These are phyloP conservation scores for Pseudogymnoascus sp. DNA, from an alignment of 2,329 filamentous ascomycete genomes.

Conservation along the genomic window DNA sequence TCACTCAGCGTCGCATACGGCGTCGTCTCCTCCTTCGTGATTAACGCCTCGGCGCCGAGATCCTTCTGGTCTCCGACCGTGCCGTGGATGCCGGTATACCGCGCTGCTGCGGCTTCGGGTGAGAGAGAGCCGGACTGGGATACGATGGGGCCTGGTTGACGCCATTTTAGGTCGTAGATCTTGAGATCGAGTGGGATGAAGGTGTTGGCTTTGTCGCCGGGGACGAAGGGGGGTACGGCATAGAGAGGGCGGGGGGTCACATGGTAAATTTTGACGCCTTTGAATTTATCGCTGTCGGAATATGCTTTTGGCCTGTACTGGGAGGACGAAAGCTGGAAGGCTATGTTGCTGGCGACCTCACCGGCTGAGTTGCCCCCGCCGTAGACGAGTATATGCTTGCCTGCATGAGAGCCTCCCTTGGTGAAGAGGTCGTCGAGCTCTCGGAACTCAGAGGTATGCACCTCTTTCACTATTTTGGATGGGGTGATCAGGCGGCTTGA, in stretches of 20 bases:
- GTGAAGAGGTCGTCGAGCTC: neutral
- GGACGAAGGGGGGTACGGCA: neutral
- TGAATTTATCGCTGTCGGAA: neutral
- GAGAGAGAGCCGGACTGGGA: constrained; percentile 60
- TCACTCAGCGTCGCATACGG: constrained; percentile 21
- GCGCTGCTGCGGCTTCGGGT: constrained; percentile 45
- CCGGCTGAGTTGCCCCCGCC: constrained; percentile 13
- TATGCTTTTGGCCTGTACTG: constrained; percentile 18
- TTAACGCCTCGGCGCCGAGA: constrained; percentile 7
- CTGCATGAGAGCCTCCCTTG: neutral
- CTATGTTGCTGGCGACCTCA: constrained; percentile 11
- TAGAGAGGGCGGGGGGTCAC: neutral
- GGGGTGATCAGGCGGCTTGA: neutral
- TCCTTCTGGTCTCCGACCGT: constrained; percentile 34
- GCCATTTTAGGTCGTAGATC: constrained; percentile 61
- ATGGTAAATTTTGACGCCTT: neutral
- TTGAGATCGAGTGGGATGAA: constrained; percentile 68
- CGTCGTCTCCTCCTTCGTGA: constrained; percentile 10
- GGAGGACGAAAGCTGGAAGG: constrained; percentile 33
- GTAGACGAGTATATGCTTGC: neutral
- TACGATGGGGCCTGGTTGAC: constrained; percentile 48
- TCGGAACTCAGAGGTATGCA: neutral
- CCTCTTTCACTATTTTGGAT: neutral
- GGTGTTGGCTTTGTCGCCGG: constrained; percentile 20
- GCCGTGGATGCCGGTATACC: constrained; percentile 44